A percentile compares a stretch with the other conserved stretches of the same genome.
phyloP scores from a whole-genome alignment of 2,329 filamentous ascomycete genomes.

The Xylaria sp. region DNA sequence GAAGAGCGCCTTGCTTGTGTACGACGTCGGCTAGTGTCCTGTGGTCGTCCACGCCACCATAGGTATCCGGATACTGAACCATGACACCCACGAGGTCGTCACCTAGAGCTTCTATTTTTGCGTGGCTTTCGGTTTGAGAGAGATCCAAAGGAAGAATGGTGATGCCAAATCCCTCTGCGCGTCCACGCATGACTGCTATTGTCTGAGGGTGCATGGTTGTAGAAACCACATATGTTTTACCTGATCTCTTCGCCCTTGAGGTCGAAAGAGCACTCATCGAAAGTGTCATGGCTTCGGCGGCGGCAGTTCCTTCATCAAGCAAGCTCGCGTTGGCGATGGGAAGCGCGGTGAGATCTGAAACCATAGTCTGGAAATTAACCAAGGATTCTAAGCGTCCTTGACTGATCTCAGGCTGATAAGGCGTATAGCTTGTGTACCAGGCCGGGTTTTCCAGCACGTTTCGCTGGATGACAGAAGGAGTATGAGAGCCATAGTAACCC shows the following conservation, averaged over 20 bases:
- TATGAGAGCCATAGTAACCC: constrained; percentile 87
- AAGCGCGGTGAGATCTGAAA: constrained; percentile 84
- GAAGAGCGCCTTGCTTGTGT: constrained; percentile 77
- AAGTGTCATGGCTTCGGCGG: constrained; percentile 94
- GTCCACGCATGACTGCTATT: constrained; percentile 79
- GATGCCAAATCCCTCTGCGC: constrained; percentile 91
- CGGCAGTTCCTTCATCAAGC: constrained; percentile 89
- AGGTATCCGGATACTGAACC: constrained; percentile 93
- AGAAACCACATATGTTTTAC: constrained; percentile 85
- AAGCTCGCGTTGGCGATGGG: constrained; percentile 90
- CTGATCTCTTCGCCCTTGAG: constrained; percentile 72
- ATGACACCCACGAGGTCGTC: constrained; percentile 86
- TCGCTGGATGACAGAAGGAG: constrained; percentile 87
- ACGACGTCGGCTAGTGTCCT: constrained; percentile 74
- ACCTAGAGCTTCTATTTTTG: constrained; percentile 73
- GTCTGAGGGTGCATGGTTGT: constrained; percentile 85
- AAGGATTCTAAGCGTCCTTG: constrained; percentile 91
- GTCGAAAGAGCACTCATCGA: constrained; percentile 77
- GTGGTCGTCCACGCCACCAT: constrained; percentile 80
- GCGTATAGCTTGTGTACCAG: constrained; percentile 98
- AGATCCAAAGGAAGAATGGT: constrained; percentile 76
- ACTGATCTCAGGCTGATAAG: constrained; percentile 96
- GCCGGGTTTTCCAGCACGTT: constrained; percentile 92
- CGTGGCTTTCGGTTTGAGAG: constrained; percentile 62
- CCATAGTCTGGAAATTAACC: constrained; percentile 94